phyloP scores from a whole-genome alignment of 768 basidiomycete species.

The Suillus sp. region DNA sequence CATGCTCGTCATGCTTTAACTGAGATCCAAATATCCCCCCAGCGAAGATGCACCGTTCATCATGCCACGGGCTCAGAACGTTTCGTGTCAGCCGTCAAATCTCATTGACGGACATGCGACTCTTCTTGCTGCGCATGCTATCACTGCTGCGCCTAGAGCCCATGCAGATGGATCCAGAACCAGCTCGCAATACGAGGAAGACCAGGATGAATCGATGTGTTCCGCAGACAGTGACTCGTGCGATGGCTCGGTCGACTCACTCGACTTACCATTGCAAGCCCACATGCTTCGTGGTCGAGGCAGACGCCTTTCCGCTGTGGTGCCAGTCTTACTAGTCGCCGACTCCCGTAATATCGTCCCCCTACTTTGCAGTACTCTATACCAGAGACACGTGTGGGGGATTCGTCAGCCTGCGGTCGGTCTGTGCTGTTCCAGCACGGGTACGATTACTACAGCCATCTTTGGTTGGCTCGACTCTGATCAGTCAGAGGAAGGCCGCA shows the following conservation, averaged over 20 bases:
- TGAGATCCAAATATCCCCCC: neutral
- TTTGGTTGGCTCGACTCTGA: slow-evolving; percentile 3
- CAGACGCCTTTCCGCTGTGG: neutral
- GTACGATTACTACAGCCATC: neutral
- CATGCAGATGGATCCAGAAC: too few relatives aligned
- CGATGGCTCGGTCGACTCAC: neutral
- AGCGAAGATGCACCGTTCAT: slow-evolving; percentile 2
- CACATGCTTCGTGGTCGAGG: slow-evolving; percentile 8
- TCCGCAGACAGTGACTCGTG: neutral
- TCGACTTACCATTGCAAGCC: slow-evolving; percentile 12
- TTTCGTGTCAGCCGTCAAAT: neutral
- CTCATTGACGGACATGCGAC: neutral
- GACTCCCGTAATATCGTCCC: slow-evolving; percentile 7
- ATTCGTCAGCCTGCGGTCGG: slow-evolving; percentile 14
- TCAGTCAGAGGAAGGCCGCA: neutral
- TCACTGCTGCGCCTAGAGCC: neutral
- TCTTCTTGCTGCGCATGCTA: neutral
- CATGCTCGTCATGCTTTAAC: neutral
- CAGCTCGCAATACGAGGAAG: neutral
- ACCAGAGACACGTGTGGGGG: too few relatives aligned
- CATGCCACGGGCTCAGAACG: slow-evolving; percentile 1
- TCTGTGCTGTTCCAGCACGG: neutral
- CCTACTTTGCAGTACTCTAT: too few relatives aligned
- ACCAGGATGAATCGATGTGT: neutral
- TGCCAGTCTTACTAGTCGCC: slow-evolving; percentile 12